Evolutionary conservation across 306 rosid genomes (phyloP).

Genomic region (Cotoneaster glaucophyllus): DNA sequence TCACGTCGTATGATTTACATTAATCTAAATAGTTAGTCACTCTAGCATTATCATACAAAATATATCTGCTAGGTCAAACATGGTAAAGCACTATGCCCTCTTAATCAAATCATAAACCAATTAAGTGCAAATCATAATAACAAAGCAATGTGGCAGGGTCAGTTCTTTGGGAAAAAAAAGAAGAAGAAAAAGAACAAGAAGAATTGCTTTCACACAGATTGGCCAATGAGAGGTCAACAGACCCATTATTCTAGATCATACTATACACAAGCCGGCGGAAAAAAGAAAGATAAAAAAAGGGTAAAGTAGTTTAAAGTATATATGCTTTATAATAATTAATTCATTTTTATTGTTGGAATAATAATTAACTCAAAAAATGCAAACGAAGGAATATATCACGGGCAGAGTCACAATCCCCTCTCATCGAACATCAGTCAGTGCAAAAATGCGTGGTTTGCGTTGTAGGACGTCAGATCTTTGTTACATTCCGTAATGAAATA

Average conservation of each 20-base stretch:
- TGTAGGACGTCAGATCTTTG: conserved; percentile 29
- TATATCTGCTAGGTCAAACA: conserved; percentile 2
- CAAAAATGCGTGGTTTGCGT: conserved; percentile 25
- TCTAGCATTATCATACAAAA: background rate
- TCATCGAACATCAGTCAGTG: conserved; percentile 4
- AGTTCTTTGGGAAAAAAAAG: conserved; percentile 15
- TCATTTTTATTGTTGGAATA: conserved; percentile 5
- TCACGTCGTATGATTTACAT: background rate
- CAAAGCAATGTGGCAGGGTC: conserved; percentile 35
- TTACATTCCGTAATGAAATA: background rate
- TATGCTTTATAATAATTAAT: conserved; percentile 48
- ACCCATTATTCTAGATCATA: background rate
- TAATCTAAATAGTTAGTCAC: too few relatives aligned
- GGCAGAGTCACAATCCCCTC: conserved; percentile 10
- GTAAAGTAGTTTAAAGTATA: conserved; percentile 65
- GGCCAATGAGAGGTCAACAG: conserved; percentile 34
- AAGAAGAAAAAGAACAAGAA: conserved; percentile 11
- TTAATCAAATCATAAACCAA: conserved; percentile 2
- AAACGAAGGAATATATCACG: conserved; percentile 24
- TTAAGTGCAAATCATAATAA: conserved; percentile 19
- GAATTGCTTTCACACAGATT: conserved; percentile 20
- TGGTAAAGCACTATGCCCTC: background rate
- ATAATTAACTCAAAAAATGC: conserved; percentile 30
- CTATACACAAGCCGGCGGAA: conserved; percentile 23
- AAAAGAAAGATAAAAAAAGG: conserved; percentile 41